Evolutionary conservation across 2,329 filamentous ascomycete species (phyloP).

Genomic region (Metarhizium anisopliae): DNA sequence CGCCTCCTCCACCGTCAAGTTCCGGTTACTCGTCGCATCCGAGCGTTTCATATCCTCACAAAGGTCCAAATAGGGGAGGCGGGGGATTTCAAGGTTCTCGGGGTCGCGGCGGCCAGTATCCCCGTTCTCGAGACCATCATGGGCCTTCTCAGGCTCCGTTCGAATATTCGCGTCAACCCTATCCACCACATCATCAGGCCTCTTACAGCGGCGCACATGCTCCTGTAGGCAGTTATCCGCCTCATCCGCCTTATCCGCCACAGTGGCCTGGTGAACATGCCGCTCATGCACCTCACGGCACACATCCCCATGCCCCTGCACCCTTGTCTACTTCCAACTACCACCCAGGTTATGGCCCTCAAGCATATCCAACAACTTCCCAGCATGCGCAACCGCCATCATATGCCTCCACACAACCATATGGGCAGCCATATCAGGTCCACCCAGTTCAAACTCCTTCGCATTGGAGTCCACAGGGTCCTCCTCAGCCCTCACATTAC

Average conservation of each 20-base stretch:
- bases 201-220: constrained; percentile 25
- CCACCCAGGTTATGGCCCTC: constrained; percentile 50
- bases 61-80: constrained; percentile 30
- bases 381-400: constrained; percentile 35
- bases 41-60: constrained; percentile 27
- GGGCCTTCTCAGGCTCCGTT: constrained; percentile 29
- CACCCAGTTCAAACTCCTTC: constrained; percentile 16
- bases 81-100: constrained; percentile 27
- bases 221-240: constrained; percentile 26
- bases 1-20: constrained; percentile 28
- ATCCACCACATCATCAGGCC: constrained; percentile 20
- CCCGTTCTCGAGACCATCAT: constrained; percentile 32
- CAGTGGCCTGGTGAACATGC: constrained; percentile 33
- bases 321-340: constrained; percentile 46
- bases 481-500: constrained; percentile 25
- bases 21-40: constrained; percentile 30
- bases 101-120: constrained; percentile 31
- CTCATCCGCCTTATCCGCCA: constrained; percentile 26
- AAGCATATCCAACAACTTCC: constrained; percentile 34
- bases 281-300: constrained; percentile 25
- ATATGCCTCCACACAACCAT: constrained; percentile 31
- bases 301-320: constrained; percentile 35
- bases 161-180: constrained; percentile 32
- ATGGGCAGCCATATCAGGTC: constrained; percentile 25
- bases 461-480: constrained; percentile 18